Evolutionary conservation across 768 basidiomycete genomes (phyloP).

Genomic region (Trametes cingulata): DNA sequence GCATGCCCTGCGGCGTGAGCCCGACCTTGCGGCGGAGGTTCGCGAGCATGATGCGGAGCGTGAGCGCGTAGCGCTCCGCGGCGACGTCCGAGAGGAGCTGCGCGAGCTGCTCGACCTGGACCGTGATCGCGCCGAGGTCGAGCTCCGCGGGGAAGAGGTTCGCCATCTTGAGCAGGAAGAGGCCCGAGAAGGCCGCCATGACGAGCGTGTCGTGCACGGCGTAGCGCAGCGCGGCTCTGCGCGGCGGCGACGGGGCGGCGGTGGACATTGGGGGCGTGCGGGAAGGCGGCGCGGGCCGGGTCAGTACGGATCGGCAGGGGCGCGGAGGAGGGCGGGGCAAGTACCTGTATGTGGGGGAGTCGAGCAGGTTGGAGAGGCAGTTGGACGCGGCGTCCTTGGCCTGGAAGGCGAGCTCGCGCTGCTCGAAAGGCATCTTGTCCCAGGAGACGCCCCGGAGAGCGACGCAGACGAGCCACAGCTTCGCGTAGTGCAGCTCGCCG

Average conservation of each 20-base stretch:
- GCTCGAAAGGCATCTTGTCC: conserved; percentile 97
- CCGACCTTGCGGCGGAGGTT: conserved; percentile 89
- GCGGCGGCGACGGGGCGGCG: background rate
- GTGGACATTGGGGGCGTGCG: background rate
- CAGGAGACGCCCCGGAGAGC: conserved; percentile 89
- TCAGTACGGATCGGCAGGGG: background rate
- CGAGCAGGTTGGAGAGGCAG: conserved; percentile 82
- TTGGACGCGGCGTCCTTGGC: conserved; percentile 91
- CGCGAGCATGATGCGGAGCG: conserved; percentile 90
- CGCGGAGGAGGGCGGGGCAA: background rate
- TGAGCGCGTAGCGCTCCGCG: conserved; percentile 92
- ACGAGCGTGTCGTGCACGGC: conserved; percentile 93
- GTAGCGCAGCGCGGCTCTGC: conserved; percentile 84
- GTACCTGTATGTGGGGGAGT: conserved; percentile 77
- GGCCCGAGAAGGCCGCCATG: conserved; percentile 86
- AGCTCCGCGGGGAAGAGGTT: conserved; percentile 87
- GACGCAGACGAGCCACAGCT: conserved; percentile 93
- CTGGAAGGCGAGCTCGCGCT: conserved; percentile 92
- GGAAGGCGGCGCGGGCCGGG: background rate
- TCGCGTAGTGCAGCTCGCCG: conserved; percentile 89
- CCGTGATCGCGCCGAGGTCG: conserved; percentile 72
- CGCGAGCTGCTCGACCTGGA: conserved; percentile 88
- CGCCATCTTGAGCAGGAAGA: conserved; percentile 94
- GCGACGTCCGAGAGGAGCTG: conserved; percentile 91
- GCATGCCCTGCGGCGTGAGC: conserved; percentile 37